phyloP scores from a whole-genome alignment of 768 basidiomycete species.

The Tylopilus sp. region DNA sequence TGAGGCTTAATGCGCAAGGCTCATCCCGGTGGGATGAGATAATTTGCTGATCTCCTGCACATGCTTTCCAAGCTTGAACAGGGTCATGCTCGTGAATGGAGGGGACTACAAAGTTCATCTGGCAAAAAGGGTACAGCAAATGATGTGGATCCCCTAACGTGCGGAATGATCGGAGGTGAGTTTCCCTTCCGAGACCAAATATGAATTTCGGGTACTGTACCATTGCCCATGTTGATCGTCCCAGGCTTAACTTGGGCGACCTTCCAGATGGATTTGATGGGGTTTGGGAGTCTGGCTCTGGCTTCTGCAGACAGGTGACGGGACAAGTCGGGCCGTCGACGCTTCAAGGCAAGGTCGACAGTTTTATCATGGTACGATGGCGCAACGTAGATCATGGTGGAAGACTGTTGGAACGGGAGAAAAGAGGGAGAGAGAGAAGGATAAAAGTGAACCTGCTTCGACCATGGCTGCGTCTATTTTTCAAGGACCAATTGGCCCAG shows the following conservation, averaged over 20 bases:
- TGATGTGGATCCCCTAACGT: slow-evolving; percentile 33
- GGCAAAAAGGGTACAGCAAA: slow-evolving; percentile 30
- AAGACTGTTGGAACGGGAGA: not conserved
- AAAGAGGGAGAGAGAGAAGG: too few relatives aligned
- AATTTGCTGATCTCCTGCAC: slow-evolving; percentile 26
- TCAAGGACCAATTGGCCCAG: slow-evolving; percentile 5
- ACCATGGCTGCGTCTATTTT: not conserved
- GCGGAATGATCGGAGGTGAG: slow-evolving; percentile 1
- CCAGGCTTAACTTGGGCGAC: slow-evolving; percentile 32
- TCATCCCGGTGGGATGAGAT: slow-evolving; percentile 30
- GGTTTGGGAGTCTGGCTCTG: slow-evolving; percentile 31
- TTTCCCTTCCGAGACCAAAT: not conserved
- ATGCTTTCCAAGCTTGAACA: slow-evolving; percentile 29
- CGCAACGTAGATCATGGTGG: slow-evolving; percentile 28
- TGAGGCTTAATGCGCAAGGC: slow-evolving; percentile 28
- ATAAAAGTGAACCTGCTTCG: not conserved
- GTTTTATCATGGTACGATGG: slow-evolving; percentile 11
- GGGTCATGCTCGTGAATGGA: slow-evolving; percentile 28
- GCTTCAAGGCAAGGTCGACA: slow-evolving; percentile 17
- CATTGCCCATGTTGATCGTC: slow-evolving; percentile 38
- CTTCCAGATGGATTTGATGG: slow-evolving; percentile 38
- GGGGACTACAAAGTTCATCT: slow-evolving; percentile 35
- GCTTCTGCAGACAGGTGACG: slow-evolving; percentile 36
- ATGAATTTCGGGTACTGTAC: slow-evolving; percentile 10
- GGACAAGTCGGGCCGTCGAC: slow-evolving; percentile 27